Conservation (phyloP, 768 basidiomycete genomes). For the Termitomyces sp. region DNA sequence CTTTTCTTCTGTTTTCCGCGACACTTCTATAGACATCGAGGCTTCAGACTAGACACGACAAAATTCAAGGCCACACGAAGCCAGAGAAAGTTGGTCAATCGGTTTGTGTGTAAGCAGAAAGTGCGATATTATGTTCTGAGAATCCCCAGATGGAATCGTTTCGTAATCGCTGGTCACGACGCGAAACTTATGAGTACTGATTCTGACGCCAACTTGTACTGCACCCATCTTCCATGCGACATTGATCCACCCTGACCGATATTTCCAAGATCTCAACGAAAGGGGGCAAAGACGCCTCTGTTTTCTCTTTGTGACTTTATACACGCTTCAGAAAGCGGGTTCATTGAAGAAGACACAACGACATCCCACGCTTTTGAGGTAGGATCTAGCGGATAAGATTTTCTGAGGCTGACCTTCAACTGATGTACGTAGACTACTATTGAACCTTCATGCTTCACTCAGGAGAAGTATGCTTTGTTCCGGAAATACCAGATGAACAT, state of each 20-base stretch:
- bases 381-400: neutral
- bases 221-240: neutral
- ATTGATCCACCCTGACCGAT: neutral
- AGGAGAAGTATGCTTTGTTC: constrained; percentile 81
- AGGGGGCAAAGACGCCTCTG: constrained; percentile 19
- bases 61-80: constrained; percentile 68
- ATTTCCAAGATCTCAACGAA: constrained; percentile 1
- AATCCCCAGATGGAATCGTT: constrained; percentile 65
- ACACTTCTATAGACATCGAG: neutral
- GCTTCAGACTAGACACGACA: constrained; percentile 57
- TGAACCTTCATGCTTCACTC: constrained; percentile 71
- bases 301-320: constrained; percentile 48
- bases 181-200: constrained; percentile 26
- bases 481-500: constrained; percentile 74
- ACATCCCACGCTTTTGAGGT: constrained; percentile 62
- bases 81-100: constrained; percentile 71
- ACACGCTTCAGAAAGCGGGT: constrained; percentile 51
- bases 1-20: constrained; percentile 6
- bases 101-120: constrained; percentile 35
- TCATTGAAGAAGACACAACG: constrained; percentile 22
- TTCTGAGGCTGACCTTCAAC: neutral
- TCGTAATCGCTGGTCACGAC: constrained; percentile 45
- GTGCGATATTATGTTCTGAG: constrained; percentile 1
- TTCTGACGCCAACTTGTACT: constrained; percentile 10
- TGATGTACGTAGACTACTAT: constrained; percentile 54